phyloP scores from a whole-genome alignment of 2,329 filamentous ascomycete genomes.

The Zasmidium citrigriseum region DNA sequence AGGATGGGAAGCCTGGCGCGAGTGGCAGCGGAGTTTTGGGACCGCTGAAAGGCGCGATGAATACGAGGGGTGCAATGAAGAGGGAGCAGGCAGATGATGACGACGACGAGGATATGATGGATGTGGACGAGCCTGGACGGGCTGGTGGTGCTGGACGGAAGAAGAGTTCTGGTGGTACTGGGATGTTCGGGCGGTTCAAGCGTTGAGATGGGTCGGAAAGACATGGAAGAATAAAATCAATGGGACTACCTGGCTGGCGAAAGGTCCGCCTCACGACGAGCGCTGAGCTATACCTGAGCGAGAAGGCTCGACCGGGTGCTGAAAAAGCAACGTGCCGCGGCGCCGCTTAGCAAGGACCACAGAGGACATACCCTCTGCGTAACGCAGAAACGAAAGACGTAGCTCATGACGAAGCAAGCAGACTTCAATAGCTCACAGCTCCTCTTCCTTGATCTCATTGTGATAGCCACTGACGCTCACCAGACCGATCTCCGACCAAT shows the following conservation, averaged over 20 bases:
- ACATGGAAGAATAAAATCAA: not conserved
- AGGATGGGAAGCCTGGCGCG: slow-evolving; percentile 24
- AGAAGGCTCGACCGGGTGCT: too few relatives aligned
- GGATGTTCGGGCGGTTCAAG: not conserved
- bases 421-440: slow-evolving; percentile 24
- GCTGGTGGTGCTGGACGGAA: slow-evolving; percentile 14
- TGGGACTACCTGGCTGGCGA: too few relatives aligned
- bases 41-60: slow-evolving; percentile 11
- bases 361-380: not conserved
- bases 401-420: not conserved
- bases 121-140: slow-evolving; percentile 29
- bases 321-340: not conserved
- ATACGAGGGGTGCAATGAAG: slow-evolving; percentile 17
- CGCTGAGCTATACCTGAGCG: too few relatives aligned
- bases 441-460: slow-evolving; percentile 29
- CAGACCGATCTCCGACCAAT: slow-evolving; percentile 29
- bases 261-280: too few relatives aligned
- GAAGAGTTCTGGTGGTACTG: slow-evolving; percentile 12
- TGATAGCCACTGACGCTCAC: slow-evolving; percentile 32
- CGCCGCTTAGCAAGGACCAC: too few relatives aligned
- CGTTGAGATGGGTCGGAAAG: not conserved
- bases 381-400: not conserved
- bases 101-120: slow-evolving; percentile 37
- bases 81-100: slow-evolving; percentile 26
- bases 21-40: slow-evolving; percentile 5